Evolutionary conservation across 2,329 filamentous ascomycete species (phyloP).

Genomic region (Thyridium curvatum): DNA sequence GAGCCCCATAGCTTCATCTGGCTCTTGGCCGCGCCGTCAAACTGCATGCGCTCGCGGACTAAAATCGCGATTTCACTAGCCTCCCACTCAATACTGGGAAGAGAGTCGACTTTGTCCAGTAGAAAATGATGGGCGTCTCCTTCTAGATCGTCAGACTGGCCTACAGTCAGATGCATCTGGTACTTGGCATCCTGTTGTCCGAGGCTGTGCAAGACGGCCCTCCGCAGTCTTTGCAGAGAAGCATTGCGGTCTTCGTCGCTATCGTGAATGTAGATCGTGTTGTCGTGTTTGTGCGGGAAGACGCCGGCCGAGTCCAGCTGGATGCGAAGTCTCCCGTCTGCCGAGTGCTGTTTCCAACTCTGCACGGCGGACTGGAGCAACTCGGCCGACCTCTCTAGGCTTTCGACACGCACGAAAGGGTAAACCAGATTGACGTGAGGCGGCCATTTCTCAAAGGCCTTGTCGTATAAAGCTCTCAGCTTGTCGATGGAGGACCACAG

Average conservation of each 20-base stretch:
- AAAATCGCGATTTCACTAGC: conserved; percentile 44
- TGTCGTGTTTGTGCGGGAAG: conserved; percentile 43
- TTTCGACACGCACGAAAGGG: conserved; percentile 50
- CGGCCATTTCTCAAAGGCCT: conserved; percentile 55
- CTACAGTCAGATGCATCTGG: conserved; percentile 53
- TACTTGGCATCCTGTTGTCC: conserved; percentile 21
- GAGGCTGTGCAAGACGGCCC: conserved; percentile 26
- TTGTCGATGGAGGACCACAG: conserved; percentile 43
- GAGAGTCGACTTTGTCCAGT: conserved; percentile 41
- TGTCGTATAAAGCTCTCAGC: conserved; percentile 57
- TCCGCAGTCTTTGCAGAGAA: conserved; percentile 24
- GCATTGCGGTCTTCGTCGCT: conserved; percentile 1
- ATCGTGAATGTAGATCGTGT: conserved; percentile 41
- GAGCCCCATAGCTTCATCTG: conserved; percentile 53
- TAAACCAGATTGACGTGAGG: conserved; percentile 62
- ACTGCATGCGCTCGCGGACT: conserved; percentile 34
- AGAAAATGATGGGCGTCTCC: conserved; percentile 42
- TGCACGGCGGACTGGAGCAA: conserved; percentile 28
- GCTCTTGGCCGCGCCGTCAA: conserved; percentile 22
- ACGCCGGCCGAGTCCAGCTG: conserved; percentile 32
- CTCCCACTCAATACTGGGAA: conserved; percentile 43
- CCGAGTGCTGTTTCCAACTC: conserved; percentile 6
- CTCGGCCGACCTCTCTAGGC: conserved; percentile 35
- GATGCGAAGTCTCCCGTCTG: conserved; percentile 11
- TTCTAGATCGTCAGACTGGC: conserved; percentile 43